Conservation (phyloP, 176 grass and related monocot species). For the Paspalum vaginatum region DNA sequence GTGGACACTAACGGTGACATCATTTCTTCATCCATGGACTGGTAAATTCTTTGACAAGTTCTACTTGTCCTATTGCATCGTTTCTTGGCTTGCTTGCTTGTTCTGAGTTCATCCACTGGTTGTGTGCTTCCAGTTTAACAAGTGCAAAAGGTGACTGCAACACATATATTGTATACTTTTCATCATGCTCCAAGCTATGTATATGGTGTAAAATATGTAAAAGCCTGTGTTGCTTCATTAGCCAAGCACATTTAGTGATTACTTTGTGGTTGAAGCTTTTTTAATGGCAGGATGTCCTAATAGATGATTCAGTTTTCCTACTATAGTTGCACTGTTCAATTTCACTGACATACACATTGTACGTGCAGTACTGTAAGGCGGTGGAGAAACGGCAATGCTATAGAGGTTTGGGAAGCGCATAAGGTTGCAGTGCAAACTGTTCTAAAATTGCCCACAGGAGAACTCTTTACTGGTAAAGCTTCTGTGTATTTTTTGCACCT, state of each 20-base stretch:
- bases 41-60: slow-evolving; percentile 47
- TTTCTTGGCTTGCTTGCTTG: slow-evolving; percentile 3
- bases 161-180: not conserved
- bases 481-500: slow-evolving; percentile 2
- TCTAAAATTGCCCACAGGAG: slow-evolving; percentile 74
- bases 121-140: slow-evolving; percentile 9
- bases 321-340: not conserved
- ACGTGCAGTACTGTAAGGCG: slow-evolving; percentile 76
- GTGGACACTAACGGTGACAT: slow-evolving; percentile 87
- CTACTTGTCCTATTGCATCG: not conserved
- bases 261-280: slow-evolving; percentile 30
- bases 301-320: not conserved
- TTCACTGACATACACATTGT: slow-evolving; percentile 41
- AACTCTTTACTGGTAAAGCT: slow-evolving; percentile 77
- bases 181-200: not conserved
- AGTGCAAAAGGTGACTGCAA: not conserved
- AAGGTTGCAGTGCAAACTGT: slow-evolving; percentile 90
- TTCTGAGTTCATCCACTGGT: not conserved
- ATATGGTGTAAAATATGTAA: not conserved
- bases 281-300: slow-evolving; percentile 16
- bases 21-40: slow-evolving; percentile 94
- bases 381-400: slow-evolving; percentile 75
- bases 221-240: not conserved
- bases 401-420: slow-evolving; percentile 97
- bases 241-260: not conserved